Conservation (phyloP, 2,329 filamentous ascomycete species). For the Diaporthe citriasiana region DNA sequence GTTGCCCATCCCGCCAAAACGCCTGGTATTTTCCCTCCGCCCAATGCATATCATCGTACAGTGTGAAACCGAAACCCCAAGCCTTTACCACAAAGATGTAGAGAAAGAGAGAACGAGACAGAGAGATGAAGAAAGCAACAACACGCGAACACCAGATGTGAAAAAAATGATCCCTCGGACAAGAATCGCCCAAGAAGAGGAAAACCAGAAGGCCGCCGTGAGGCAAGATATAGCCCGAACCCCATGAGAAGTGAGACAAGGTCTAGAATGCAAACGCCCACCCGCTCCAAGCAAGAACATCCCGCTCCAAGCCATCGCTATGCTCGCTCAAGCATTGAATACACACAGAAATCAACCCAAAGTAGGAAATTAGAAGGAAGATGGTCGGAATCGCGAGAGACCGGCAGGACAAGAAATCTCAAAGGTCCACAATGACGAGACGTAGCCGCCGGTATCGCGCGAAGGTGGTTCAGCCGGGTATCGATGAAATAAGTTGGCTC, state of each 20-base stretch:
- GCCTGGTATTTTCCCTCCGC: conserved; percentile 51
- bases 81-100: neutral
- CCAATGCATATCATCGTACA: conserved; percentile 38
- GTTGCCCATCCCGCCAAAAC: conserved; percentile 46
- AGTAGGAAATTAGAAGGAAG: conserved; percentile 18
- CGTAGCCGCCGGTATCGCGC: conserved; percentile 23
- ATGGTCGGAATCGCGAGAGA: conserved; percentile 27
- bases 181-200: neutral
- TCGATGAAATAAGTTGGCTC: conserved; percentile 7
- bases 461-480: conserved; percentile 2
- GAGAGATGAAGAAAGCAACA: neutral
- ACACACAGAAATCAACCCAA: conserved; percentile 32
- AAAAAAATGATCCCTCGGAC: neutral
- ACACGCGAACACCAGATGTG: neutral
- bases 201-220: conserved; percentile 39
- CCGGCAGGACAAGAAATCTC: conserved; percentile 22
- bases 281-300: neutral
- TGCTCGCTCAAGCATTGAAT: conserved; percentile 38
- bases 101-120: neutral
- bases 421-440: conserved; percentile 26
- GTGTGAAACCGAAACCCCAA: neutral
- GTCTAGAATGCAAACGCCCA: conserved; percentile 39
- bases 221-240: conserved; percentile 40
- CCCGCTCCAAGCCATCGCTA: conserved; percentile 38
- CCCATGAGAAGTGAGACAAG: conserved; percentile 32